Evolutionary conservation across 768 basidiomycete genomes (phyloP).

Genomic region (Nidularia sp.): DNA sequence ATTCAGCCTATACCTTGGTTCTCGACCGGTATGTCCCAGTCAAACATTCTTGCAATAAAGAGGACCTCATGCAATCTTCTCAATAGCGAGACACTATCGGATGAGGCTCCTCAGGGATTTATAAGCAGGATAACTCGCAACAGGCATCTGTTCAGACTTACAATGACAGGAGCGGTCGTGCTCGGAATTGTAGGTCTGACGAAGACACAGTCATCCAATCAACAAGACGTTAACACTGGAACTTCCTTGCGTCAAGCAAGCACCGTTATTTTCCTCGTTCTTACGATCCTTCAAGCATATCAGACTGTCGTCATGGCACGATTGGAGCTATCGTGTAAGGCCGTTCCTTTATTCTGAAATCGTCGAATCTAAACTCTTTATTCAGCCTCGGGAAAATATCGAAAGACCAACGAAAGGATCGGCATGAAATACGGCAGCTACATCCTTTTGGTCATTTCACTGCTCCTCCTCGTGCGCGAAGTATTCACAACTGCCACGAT

Average conservation of each 20-base stretch:
- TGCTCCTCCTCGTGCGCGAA: conserved; percentile 34
- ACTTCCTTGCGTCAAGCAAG: conserved; percentile 25
- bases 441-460: conserved; percentile 26
- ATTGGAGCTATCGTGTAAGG: conserved; percentile 15
- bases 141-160: conserved; percentile 23
- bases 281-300: conserved; percentile 27
- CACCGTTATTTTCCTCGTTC: conserved; percentile 29
- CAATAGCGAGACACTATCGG: no score
- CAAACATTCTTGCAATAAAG: no score
- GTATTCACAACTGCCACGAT: conserved; percentile 28
- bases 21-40: conserved; percentile 28
- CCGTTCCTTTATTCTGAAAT: background rate
- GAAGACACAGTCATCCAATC: conserved; percentile 9
- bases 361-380: background rate
- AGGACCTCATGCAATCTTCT: no score
- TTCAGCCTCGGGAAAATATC: background rate
- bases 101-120: conserved; percentile 2
- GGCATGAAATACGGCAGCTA: conserved; percentile 21
- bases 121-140: conserved; percentile 21
- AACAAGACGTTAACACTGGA: conserved; percentile 5
- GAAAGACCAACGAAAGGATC: conserved; percentile 5
- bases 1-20: conserved; percentile 35
- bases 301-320: conserved; percentile 18
- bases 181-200: conserved; percentile 27
- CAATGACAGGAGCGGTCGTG: conserved; percentile 21